These are phyloP conservation scores for Colletotrichum eleusines DNA, from an alignment of 2,329 filamentous ascomycete species.

Conservation along the genomic window DNA sequence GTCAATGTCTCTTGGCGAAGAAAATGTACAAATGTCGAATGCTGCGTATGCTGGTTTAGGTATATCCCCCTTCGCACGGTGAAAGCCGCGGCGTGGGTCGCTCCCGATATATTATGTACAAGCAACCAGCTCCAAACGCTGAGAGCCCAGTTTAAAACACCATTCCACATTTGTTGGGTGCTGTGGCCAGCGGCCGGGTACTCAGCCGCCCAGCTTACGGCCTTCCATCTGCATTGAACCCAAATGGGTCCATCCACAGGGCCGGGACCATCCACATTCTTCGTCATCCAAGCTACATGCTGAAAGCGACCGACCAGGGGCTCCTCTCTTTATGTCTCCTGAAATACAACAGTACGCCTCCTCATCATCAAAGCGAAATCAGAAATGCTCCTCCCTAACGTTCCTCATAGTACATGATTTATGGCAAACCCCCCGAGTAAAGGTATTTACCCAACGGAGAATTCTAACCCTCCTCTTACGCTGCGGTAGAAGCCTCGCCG, in stretches of 20 bases:
- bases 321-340: slow-evolving; percentile 41
- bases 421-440: slow-evolving; percentile 17
- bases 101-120: slow-evolving; percentile 39
- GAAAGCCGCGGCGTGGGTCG: slow-evolving; percentile 3
- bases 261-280: slow-evolving; percentile 20
- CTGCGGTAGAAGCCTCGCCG: neutral
- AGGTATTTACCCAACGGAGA: slow-evolving; percentile 16
- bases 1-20: neutral
- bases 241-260: slow-evolving; percentile 14
- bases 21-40: neutral
- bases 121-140: slow-evolving; percentile 35
- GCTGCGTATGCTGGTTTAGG: slow-evolving; percentile 1
- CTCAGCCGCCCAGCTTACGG: slow-evolving; percentile 5
- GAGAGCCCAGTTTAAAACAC: slow-evolving; percentile 29
- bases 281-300: slow-evolving; percentile 41
- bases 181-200: slow-evolving; percentile 17
- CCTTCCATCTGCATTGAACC: slow-evolving; percentile 11
- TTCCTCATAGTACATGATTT: slow-evolving; percentile 42
- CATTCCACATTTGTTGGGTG: slow-evolving; percentile 11
- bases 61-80: slow-evolving; percentile 5
- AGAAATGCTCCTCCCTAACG: slow-evolving; percentile 40
- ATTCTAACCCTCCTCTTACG: slow-evolving; percentile 2
- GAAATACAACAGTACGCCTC: slow-evolving; percentile 39
- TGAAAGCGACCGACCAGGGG: slow-evolving; percentile 42
- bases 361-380: slow-evolving; percentile 40